Evolutionary conservation across 1,284 basidiomycete genomes (phyloP).

Genomic region (Sporisorium reilianum): DNA sequence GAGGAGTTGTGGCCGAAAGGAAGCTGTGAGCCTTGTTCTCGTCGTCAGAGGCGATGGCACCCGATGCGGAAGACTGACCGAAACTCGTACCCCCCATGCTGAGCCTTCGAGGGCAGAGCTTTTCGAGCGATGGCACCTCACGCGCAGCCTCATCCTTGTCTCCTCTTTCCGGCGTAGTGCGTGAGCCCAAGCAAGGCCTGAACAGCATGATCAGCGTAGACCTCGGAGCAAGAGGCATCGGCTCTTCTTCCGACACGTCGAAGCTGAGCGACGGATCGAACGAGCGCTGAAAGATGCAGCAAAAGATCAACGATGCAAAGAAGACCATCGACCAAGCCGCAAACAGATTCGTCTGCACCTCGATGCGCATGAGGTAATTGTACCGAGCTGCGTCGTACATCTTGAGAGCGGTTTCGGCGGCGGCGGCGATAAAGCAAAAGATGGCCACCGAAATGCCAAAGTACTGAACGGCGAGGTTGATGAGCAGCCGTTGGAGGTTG

Average conservation of each 20-base stretch:
- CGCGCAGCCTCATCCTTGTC: background rate
- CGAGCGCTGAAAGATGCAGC: slow-evolving; percentile 28
- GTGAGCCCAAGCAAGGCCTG: slow-evolving; percentile 1
- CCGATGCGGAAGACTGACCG: background rate
- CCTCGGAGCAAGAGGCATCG: background rate
- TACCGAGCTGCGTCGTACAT: slow-evolving; percentile 17
- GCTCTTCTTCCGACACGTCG: slow-evolving; percentile 23
- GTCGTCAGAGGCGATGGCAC: background rate
- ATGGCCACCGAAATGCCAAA: slow-evolving; percentile 25
- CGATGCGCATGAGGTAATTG: slow-evolving; percentile 1
- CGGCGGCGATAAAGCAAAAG: slow-evolving; percentile 11
- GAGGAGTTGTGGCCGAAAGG: background rate
- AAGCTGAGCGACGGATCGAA: slow-evolving; percentile 45
- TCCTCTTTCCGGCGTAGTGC: no score
- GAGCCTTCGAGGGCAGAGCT: background rate
- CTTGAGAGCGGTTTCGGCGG: background rate
- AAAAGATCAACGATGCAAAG: slow-evolving; percentile 12
- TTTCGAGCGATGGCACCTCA: background rate
- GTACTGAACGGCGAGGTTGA: slow-evolving; percentile 32
- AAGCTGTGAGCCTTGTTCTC: background rate
- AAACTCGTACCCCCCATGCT: background rate
- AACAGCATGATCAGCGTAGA: background rate
- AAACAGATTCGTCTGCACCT: slow-evolving; percentile 5
- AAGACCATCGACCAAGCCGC: slow-evolving; percentile 13
- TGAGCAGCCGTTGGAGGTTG: slow-evolving; percentile 19